Evolutionary conservation across 768 basidiomycete genomes (phyloP).

Genomic region (Melanogaster broomeanus): DNA sequence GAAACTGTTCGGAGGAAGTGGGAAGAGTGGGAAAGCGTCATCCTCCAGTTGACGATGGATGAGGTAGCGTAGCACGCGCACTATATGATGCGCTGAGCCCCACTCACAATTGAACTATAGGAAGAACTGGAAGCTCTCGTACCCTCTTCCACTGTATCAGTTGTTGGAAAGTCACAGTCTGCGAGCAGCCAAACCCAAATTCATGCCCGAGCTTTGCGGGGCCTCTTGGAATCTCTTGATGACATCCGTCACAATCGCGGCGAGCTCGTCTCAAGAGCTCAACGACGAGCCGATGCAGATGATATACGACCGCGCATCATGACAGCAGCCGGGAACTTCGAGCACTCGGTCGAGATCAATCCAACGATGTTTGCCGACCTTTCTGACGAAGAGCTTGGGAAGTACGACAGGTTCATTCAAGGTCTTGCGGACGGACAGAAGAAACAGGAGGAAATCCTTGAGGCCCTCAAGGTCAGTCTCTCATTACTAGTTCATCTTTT

Average conservation of each 20-base stretch:
- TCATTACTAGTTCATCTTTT: not conserved
- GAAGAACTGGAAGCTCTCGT: constrained; percentile 64
- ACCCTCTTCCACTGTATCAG: constrained; percentile 60
- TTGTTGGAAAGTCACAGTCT: constrained; percentile 31
- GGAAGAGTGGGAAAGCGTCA: constrained; percentile 81
- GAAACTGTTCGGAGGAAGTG: constrained; percentile 78
- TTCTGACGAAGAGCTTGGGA: constrained; percentile 74
- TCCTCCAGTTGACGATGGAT: constrained; percentile 70
- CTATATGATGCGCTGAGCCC: not conserved
- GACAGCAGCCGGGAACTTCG: constrained; percentile 64
- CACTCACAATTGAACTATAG: constrained; percentile 38
- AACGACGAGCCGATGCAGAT: constrained; percentile 61
- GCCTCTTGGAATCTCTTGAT: constrained; percentile 78
- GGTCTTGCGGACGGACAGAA: constrained; percentile 52
- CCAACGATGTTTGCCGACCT: constrained; percentile 89
- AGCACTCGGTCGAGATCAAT: constrained; percentile 67
- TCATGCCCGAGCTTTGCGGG: constrained; percentile 70
- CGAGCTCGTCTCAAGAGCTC: constrained; percentile 65
- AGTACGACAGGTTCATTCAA: constrained; percentile 77
- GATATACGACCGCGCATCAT: constrained; percentile 73
- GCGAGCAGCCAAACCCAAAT: constrained; percentile 53
- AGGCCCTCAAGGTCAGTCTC: constrained; percentile 62
- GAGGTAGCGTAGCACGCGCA: constrained; percentile 38
- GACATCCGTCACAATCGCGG: constrained; percentile 62
- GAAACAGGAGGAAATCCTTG: constrained; percentile 67